Conservation (phyloP, 2,329 filamentous ascomycete genomes). For the Microascus cirrosus region DNA sequence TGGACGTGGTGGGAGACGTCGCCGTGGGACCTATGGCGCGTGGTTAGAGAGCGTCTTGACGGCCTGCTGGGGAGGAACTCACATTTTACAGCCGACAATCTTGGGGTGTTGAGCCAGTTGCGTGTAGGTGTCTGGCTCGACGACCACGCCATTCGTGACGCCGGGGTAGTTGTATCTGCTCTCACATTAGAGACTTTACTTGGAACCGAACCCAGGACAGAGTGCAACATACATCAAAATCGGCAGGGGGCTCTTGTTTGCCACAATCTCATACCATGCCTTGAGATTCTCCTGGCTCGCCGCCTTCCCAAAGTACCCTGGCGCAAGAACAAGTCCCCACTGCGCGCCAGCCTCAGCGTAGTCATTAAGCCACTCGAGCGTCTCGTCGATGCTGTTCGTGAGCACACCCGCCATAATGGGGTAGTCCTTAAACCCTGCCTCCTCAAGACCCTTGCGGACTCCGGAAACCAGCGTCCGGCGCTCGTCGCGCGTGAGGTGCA, state of each 20-base stretch:
- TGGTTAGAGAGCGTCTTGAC: neutral
- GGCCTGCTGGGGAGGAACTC: neutral
- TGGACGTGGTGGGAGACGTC: constrained; percentile 54
- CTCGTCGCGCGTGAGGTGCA: constrained; percentile 49
- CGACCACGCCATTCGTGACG: constrained; percentile 53
- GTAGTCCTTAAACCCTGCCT: constrained; percentile 43
- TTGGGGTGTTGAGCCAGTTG: constrained; percentile 49
- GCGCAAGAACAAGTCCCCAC: constrained; percentile 47
- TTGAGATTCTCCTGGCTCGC: constrained; percentile 43
- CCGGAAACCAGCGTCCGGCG: constrained; percentile 40
- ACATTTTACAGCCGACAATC: constrained; percentile 57
- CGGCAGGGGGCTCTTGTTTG: constrained; percentile 44
- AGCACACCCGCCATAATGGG: constrained; percentile 52
- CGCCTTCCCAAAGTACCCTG: constrained; percentile 47
- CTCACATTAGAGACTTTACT: neutral
- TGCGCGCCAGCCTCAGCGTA: constrained; percentile 47
- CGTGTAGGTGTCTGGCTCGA: constrained; percentile 47
- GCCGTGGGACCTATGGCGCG: constrained; percentile 38
- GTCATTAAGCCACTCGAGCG: constrained; percentile 42
- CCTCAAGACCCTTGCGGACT: constrained; percentile 41
- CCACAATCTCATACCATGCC: constrained; percentile 47
- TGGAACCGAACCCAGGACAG: neutral
- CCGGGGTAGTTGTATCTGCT: constrained; percentile 53
- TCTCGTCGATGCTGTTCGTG: constrained; percentile 51
- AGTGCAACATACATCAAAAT: constrained; percentile 40